A percentile compares a stretch with the other conserved stretches of the same genome.
phyloP scores from a whole-genome alignment of 169 alveolate genomes.

The Plasmodium gallinaceum region DNA sequence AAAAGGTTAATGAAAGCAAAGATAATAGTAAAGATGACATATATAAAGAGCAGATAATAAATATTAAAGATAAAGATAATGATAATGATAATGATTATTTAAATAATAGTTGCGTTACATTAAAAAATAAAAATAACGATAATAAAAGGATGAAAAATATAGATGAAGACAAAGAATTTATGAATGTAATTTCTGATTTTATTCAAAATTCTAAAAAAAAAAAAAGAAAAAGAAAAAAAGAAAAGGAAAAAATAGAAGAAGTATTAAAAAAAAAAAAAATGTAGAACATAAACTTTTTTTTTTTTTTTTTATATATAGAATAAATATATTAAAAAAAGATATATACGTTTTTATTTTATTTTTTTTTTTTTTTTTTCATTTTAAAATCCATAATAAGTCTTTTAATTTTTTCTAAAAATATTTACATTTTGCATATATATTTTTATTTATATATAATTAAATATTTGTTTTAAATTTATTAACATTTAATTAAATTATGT shows the following conservation, averaged over 20 bases:
- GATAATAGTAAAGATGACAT: background rate
- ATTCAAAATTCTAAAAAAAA: slow-evolving; percentile 59
- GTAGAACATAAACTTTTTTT: too few species aligned
- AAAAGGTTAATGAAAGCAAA: background rate
- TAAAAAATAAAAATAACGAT: background rate
- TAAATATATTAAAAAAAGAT: too few species aligned
- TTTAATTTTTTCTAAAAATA: too few species aligned
- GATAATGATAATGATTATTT: background rate
- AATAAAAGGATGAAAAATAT: background rate
- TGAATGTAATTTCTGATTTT: slow-evolving; percentile 58
- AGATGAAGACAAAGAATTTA: slow-evolving; percentile 47
- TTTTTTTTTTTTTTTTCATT: too few species aligned
- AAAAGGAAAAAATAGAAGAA: slow-evolving; percentile 53
- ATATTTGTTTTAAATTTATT: too few species aligned
- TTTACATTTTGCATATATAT: too few species aligned
- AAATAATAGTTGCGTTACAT: background rate
- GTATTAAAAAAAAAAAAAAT: slow-evolving; percentile 28
- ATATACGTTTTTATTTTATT: too few species aligned
- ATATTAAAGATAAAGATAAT: background rate
- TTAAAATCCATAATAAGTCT: too few species aligned
- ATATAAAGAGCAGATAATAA: too few species aligned
- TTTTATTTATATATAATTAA: too few species aligned
- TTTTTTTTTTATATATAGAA: too few species aligned
- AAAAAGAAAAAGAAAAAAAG: slow-evolving; percentile 59
- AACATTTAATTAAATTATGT: too few species aligned